These are phyloP conservation scores for Suhomyces choctaworum DNA, from an alignment of 1,139 yeast species.

Conservation along the genomic window DNA sequence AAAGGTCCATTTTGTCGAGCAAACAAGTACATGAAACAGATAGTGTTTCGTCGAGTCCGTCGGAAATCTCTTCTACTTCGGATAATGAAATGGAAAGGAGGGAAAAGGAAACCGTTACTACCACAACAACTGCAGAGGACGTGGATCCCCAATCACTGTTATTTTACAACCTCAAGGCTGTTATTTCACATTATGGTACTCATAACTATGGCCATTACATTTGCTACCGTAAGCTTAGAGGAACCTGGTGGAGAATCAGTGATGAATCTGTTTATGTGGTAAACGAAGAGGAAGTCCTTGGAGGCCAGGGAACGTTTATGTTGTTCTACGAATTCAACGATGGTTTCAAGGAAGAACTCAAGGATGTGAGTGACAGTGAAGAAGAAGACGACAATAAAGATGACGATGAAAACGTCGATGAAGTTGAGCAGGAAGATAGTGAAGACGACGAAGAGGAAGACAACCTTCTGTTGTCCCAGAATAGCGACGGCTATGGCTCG, in stretches of 20 bases:
- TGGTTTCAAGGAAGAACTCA: conserved; percentile 36
- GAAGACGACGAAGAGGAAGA: conserved; percentile 14
- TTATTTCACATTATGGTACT: conserved; percentile 88
- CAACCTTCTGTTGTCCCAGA: conserved; percentile 1
- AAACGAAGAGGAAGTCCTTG: conserved; percentile 73
- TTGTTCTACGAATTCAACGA: conserved; percentile 70
- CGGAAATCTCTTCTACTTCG: conserved; percentile 4
- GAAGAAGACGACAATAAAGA: conserved; percentile 33
- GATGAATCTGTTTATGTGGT: conserved; percentile 86
- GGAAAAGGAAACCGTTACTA: conserved; percentile 9
- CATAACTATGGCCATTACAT: conserved; percentile 96
- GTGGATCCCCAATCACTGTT: conserved; percentile 34
- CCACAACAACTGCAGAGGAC: conserved; percentile 2
- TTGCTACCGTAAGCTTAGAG: conserved; percentile 76
- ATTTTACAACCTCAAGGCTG: conserved; percentile 73
- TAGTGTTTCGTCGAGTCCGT: conserved; percentile 3
- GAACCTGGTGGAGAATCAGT: conserved; percentile 92
- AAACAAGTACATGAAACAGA: background rate
- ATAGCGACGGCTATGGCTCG: conserved; percentile 13
- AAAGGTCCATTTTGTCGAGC: conserved; percentile 10
- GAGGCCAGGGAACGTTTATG: conserved; percentile 89
- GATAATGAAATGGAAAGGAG: conserved; percentile 5
- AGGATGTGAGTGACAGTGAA: conserved; percentile 35
- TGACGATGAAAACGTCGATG: conserved; percentile 11
- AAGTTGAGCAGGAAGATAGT: conserved; percentile 15